Evolutionary conservation across 768 basidiomycete genomes (phyloP).

Genomic region (Coprinellus aureogranulatus): DNA sequence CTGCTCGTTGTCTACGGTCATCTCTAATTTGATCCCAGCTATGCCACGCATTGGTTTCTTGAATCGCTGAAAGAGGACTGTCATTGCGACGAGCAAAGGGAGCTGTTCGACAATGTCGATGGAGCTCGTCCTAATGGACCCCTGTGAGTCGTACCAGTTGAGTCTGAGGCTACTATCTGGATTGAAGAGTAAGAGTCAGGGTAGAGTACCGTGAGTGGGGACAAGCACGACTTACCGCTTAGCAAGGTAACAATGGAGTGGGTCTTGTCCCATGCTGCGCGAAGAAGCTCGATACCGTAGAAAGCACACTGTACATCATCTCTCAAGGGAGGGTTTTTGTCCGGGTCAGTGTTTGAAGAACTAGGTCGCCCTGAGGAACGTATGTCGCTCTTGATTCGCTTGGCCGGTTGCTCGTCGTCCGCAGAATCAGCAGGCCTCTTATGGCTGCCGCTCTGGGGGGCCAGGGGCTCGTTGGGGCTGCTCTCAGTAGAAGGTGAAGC

Average conservation of each 20-base stretch:
- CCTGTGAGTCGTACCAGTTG: slow-evolving; percentile 2
- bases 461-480: too few relatives aligned
- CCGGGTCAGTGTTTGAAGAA: neutral
- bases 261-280: neutral
- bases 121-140: neutral
- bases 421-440: too few relatives aligned
- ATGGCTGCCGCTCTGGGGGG: too few relatives aligned
- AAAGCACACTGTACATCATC: neutral
- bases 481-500: too few relatives aligned
- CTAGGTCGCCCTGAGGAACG: neutral
- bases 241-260: neutral
- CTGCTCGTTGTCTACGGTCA: neutral
- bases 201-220: too few relatives aligned
- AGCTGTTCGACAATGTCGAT: slow-evolving; percentile 1
- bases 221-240: neutral
- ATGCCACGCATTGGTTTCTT: neutral
- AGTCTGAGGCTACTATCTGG: neutral
- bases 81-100: neutral
- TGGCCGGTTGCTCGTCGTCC: too few relatives aligned
- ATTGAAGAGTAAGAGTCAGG: neutral
- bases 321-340: neutral
- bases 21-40: neutral
- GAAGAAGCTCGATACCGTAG: neutral
- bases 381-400: neutral
- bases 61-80: neutral